Evolutionary conservation across 2,329 filamentous ascomycete genomes (phyloP).

Genomic region (Cytospora schulzeri): DNA sequence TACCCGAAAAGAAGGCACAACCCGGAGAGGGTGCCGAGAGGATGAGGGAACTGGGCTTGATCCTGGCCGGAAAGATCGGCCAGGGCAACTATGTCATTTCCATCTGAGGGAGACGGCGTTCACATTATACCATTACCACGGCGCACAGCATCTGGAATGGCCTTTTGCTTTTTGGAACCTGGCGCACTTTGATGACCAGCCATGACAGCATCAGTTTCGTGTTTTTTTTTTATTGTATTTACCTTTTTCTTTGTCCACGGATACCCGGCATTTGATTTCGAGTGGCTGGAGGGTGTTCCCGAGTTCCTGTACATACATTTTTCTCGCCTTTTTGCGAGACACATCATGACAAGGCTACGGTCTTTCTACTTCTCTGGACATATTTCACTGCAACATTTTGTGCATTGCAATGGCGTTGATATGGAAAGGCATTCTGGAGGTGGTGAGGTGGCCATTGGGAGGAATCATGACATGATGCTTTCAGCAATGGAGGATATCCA

Average conservation of each 20-base stretch:
- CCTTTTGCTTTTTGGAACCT: conserved; percentile 30
- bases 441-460: not conserved
- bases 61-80: conserved; percentile 80
- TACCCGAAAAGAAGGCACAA: conserved; percentile 65
- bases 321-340: not conserved
- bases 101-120: conserved; percentile 49
- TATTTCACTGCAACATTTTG: not conserved
- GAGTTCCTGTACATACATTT: conserved; percentile 14
- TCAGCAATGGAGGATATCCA: not conserved
- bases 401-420: not conserved
- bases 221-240: conserved; percentile 28
- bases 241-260: conserved; percentile 22
- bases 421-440: not conserved
- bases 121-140: conserved; percentile 25
- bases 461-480: not conserved
- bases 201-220: conserved; percentile 32
- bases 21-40: conserved; percentile 88
- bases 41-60: conserved; percentile 88
- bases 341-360: conserved; percentile 6
- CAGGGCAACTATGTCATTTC: conserved; percentile 78
- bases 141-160: conserved; percentile 14
- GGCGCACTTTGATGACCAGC: conserved; percentile 30
- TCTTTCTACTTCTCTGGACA: conserved; percentile 8
- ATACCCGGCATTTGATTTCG: conserved; percentile 27
- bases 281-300: conserved; percentile 17